Conservation (phyloP, 2,329 filamentous ascomycete species). For the Alternaria sp. region DNA sequence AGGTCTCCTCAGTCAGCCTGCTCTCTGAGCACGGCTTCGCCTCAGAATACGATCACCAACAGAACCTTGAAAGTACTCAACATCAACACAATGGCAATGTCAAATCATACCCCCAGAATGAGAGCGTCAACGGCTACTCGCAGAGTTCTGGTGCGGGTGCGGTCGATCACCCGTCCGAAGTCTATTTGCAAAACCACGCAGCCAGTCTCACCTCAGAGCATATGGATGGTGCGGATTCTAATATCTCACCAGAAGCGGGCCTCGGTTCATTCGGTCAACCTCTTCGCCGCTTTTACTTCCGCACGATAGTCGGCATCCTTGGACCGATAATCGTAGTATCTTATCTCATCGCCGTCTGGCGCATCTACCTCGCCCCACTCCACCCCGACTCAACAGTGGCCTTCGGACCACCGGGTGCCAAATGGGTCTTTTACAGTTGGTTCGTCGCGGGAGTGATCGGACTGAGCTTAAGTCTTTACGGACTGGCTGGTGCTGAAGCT, state of each 20-base stretch:
- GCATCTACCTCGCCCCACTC: background rate
- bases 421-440: background rate
- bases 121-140: too few species aligned
- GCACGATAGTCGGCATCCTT: background rate
- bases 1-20: background rate
- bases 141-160: background rate
- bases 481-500: background rate
- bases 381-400: background rate
- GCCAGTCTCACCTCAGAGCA: background rate
- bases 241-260: too few species aligned
- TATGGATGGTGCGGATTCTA: too few species aligned
- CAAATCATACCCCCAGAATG: background rate
- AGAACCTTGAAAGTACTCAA: background rate
- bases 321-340: background rate
- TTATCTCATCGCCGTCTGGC: background rate
- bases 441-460: background rate
- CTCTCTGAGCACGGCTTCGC: background rate
- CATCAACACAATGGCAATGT: background rate
- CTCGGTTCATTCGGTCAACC: background rate
- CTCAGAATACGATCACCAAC: background rate
- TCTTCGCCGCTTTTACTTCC: background rate
- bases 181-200: background rate
- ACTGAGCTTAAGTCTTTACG: background rate
- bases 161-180: background rate
- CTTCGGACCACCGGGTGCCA: background rate